These are phyloP conservation scores for Pichia inconspicua DNA, from an alignment of 1,139 yeast species.

Conservation along the genomic window DNA sequence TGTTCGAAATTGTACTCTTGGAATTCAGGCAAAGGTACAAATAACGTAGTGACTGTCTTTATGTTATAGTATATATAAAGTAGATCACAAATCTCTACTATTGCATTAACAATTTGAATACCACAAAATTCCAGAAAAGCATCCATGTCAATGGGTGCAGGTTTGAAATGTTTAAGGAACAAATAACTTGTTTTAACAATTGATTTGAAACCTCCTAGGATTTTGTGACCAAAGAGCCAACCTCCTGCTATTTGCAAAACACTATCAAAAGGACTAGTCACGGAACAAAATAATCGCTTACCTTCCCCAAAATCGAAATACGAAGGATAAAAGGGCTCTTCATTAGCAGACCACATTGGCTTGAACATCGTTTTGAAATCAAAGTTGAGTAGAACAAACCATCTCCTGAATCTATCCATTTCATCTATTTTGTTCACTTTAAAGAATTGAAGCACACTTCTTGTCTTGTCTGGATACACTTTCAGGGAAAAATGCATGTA, in stretches of 20 bases:
- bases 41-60: neutral
- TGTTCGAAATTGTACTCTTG: no score
- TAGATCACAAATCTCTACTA: constrained; percentile 1
- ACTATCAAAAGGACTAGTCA: constrained; percentile 1
- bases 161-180: neutral
- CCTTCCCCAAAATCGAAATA: neutral
- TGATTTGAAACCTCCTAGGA: constrained; percentile 6
- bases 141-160: constrained; percentile 6
- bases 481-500: no score
- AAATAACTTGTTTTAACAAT: constrained; percentile 1
- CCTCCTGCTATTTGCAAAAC: neutral
- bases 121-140: constrained; percentile 7
- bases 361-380: neutral
- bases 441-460: neutral
- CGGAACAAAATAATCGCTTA: neutral
- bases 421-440: neutral
- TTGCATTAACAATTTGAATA: constrained; percentile 1
- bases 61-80: neutral
- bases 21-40: no score
- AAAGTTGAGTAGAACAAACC: neutral
- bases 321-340: neutral
- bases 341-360: neutral
- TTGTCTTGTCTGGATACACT: neutral
- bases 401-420: neutral
- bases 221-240: neutral